Base-by-base conservation (phyloP, 164 flowering plant species). In the Tetrastigma voinierianum region DNA sequence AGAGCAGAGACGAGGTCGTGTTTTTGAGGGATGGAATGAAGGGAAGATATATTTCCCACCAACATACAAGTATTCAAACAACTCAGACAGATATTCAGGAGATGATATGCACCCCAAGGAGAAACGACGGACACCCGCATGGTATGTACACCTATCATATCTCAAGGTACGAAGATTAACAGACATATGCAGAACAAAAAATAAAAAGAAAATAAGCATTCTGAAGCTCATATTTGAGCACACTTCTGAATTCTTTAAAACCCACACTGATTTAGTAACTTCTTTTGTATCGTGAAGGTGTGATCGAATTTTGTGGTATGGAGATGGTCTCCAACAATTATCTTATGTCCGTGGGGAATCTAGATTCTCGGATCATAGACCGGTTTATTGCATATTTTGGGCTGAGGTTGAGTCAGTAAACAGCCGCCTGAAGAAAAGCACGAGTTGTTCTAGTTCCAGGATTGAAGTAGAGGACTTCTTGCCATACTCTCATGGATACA, bases 41-140 rank as follows among this genome's bases (percentile, higher is more conserved):
- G 96, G 96, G 59, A 88, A 78, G 72, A 91, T 91, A 66, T 91
- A 89, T 66, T 91, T 92, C 59, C 96, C 96, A 13, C 96, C 99
- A 21, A 94, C 98, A 13, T 94, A 94, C 79, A 94, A 94, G 73
- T 94, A 94, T 77, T 89, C 96, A 51, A 83, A 78, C 57, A 91
- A 94, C 67, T 94, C 98, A 23, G 98, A 94, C 71, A 80, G 96
- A 78, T 94, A 91, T 80, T 83, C 95, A 16, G 98, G 98, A 60
- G 91, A 87, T 60, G 93, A 87, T 59, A 75, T 82, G 87, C 92
- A 85, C 68, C 86, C 89, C 2, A 94, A 90, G 75, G 97, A 94
- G 85, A 94, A 94, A 77, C 81, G 96, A 15, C 73, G 98, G 59
- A 94, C 97, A 25, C 98, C 98, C 9, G 98, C 97, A 65, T 94